phyloP scores from a whole-genome alignment of 2,329 filamentous ascomycete genomes.

The Nannizzia gypsea region DNA sequence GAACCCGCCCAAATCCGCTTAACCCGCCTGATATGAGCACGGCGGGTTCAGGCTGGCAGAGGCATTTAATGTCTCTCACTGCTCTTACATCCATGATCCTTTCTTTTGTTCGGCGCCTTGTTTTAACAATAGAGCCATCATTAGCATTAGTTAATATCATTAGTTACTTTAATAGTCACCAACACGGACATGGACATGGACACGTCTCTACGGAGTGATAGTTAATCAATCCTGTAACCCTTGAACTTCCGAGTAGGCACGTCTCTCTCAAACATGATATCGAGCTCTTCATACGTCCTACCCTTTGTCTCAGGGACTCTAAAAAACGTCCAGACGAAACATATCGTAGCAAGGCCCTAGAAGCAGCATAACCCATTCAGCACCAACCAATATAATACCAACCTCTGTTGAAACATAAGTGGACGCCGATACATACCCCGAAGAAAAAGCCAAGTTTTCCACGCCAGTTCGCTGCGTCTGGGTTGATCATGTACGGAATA shows the following conservation, averaged over 20 bases:
- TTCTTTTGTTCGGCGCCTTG: not conserved
- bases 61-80: not conserved
- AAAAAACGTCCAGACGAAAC: conserved; percentile 17
- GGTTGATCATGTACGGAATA: conserved; percentile 33
- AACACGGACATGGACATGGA: too few relatives aligned
- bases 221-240: conserved; percentile 11
- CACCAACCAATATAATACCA: too few relatives aligned
- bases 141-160: not conserved
- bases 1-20: too few relatives aligned
- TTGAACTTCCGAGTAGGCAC: conserved; percentile 31
- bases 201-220: too few relatives aligned
- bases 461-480: conserved; percentile 23
- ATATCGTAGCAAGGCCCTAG: conserved; percentile 11
- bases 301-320: conserved; percentile 18
- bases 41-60: not conserved
- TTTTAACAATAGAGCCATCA: not conserved
- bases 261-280: conserved; percentile 32
- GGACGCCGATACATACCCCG: conserved; percentile 15
- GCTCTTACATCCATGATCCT: not conserved
- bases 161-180: too few relatives aligned
- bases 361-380: not conserved
- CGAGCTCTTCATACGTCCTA: conserved; percentile 18
- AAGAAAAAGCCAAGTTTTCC: conserved; percentile 29
- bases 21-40: not conserved
- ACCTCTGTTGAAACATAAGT: too few relatives aligned